Conservation (phyloP, 345 rosid genomes). For the Syzygium aromaticum region DNA sequence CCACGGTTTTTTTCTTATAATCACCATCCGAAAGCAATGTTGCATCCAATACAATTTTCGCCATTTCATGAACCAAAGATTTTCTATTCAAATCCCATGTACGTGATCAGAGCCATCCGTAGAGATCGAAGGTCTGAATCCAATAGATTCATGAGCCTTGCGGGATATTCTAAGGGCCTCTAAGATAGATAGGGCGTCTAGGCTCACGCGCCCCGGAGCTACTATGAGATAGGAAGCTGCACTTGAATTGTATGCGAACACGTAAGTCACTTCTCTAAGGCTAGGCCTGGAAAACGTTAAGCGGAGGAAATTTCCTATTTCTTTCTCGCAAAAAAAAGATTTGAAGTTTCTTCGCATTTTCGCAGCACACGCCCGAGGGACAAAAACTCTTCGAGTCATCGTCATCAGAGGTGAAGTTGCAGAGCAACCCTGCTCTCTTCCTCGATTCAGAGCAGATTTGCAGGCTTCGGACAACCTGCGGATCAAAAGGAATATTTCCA, state of each 20-base stretch:
- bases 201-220: background rate
- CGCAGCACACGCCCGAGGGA: too few relatives aligned
- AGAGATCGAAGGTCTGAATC: background rate
- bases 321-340: background rate
- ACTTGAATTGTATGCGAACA: background rate
- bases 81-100: background rate
- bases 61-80: background rate
- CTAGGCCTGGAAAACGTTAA: background rate
- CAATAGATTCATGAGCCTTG: background rate
- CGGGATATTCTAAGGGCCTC: background rate
- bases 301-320: background rate
- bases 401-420: background rate
- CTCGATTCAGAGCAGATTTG: background rate
- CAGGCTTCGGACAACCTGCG: background rate
- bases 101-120: background rate
- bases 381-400: background rate
- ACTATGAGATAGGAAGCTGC: background rate
- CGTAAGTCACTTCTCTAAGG: background rate
- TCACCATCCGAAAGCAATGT: too few relatives aligned
- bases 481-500: background rate
- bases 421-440: background rate
- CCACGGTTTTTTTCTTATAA: background rate
- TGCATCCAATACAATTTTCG: background rate
- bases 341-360: background rate
- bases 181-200: background rate